These are phyloP conservation scores for Lyophyllum atratum DNA, from an alignment of 768 basidiomycete species.

Conservation along the genomic window DNA sequence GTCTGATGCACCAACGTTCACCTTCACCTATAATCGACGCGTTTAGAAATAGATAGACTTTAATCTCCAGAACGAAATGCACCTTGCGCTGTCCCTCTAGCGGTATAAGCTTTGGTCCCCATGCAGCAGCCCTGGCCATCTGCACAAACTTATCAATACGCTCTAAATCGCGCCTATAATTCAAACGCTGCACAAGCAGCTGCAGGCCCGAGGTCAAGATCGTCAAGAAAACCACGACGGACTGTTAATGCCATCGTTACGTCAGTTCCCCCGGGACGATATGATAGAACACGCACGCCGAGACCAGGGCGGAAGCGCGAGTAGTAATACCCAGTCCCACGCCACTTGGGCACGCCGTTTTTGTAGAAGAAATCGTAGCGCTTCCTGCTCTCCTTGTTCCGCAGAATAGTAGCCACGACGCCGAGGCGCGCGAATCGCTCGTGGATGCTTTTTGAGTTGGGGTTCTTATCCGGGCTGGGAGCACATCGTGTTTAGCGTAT, in stretches of 20 bases:
- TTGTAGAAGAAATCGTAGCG: slow-evolving; percentile 96
- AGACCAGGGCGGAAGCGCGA: slow-evolving; percentile 94
- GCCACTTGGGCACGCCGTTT: slow-evolving; percentile 96
- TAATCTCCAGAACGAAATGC: slow-evolving; percentile 4
- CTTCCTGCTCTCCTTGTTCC: slow-evolving; percentile 73
- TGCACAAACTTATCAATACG: slow-evolving; percentile 63
- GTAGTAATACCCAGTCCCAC: slow-evolving; percentile 97
- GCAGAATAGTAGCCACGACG: slow-evolving; percentile 79
- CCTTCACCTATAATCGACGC: slow-evolving; percentile 59
- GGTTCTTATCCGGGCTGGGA: slow-evolving; percentile 93
- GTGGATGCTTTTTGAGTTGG: slow-evolving; percentile 74
- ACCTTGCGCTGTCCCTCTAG: slow-evolving; percentile 71
- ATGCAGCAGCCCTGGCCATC: slow-evolving; percentile 73
- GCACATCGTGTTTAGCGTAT: background rate
- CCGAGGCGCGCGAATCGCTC: slow-evolving; percentile 93
- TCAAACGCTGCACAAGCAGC: slow-evolving; percentile 76
- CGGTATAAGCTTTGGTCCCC: slow-evolving; percentile 78
- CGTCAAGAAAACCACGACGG: slow-evolving; percentile 76
- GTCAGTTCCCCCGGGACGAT: slow-evolving; percentile 6
- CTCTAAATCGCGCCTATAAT: slow-evolving; percentile 69
- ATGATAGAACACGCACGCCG: slow-evolving; percentile 44
- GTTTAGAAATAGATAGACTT: background rate
- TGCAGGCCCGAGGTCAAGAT: slow-evolving; percentile 82
- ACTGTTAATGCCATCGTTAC: slow-evolving; percentile 47
- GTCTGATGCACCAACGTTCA: slow-evolving; percentile 64